Conservation (phyloP, 345 rosid species). For the Hibiscus mutabilis region DNA sequence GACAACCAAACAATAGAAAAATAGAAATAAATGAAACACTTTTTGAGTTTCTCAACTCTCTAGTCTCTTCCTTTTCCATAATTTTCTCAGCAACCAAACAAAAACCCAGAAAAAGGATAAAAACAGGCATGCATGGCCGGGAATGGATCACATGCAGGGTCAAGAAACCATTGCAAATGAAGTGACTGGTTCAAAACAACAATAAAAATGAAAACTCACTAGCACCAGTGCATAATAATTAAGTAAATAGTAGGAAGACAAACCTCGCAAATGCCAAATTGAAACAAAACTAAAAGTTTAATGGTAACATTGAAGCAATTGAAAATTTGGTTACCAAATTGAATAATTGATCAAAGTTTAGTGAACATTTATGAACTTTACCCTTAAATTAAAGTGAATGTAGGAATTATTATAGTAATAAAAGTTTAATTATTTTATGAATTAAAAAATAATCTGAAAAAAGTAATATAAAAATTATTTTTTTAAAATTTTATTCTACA, state of each 20-base stretch:
- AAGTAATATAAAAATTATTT: too few species aligned
- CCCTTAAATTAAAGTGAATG: too few species aligned
- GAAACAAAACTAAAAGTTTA: too few species aligned
- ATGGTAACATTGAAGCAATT: too few species aligned
- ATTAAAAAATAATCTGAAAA: too few species aligned
- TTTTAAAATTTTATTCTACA: too few species aligned
- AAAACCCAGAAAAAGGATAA: neutral
- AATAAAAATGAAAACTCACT: neutral
- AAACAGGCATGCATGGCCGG: slow-evolving; percentile 2
- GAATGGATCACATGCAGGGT: slow-evolving; percentile 1
- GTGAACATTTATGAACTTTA: too few species aligned
- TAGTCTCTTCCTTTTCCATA: neutral
- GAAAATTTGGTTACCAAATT: too few species aligned
- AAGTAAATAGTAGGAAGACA: neutral
- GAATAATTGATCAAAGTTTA: too few species aligned
- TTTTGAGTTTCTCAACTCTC: neutral
- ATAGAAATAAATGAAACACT: neutral
- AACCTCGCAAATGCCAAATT: slow-evolving; percentile 94
- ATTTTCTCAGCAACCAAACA: slow-evolving; percentile 12
- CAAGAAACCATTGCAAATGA: neutral
- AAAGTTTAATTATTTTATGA: too few species aligned
- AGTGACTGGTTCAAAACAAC: neutral
- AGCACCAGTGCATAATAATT: neutral
- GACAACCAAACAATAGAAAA: neutral
- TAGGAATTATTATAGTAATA: too few species aligned